These are phyloP conservation scores for Datura wrightii DNA, from an alignment of 257 asterid genomes.

Conservation along the genomic window DNA sequence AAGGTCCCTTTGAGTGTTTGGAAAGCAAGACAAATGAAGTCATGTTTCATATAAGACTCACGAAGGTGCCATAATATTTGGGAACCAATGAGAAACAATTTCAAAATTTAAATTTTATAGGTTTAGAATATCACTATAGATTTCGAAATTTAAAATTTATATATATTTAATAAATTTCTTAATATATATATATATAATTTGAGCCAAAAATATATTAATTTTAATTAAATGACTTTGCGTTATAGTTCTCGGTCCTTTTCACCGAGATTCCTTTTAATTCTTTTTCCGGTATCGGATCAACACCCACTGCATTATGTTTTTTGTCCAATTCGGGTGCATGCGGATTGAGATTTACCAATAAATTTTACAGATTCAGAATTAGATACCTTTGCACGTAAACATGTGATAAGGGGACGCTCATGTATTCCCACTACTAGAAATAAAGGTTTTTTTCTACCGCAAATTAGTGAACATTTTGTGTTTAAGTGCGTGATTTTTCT, in stretches of 20 bases:
- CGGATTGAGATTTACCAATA: not conserved
- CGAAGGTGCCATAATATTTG: not conserved
- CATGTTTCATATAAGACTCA: not conserved
- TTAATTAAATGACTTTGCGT: not conserved
- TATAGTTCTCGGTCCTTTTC: not conserved
- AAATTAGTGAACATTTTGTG: too few species aligned
- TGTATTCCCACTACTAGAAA: too few species aligned
- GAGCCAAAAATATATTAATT: not conserved
- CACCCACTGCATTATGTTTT: too few species aligned
- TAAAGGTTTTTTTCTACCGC: too few species aligned
- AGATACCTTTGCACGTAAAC: not conserved
- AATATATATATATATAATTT: not conserved
- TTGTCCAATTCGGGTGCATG: not conserved
- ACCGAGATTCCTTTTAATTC: not conserved
- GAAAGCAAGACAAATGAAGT: conserved; percentile 10
- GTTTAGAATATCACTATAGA: not conserved
- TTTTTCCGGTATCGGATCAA: too few species aligned
- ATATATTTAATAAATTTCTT: not conserved
- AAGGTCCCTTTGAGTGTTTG: conserved; percentile 13
- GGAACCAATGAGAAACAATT: not conserved
- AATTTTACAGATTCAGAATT: not conserved
- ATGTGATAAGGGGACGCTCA: too few species aligned
- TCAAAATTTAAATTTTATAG: not conserved
- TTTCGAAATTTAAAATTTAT: not conserved
- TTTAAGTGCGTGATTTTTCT: too few species aligned